Evolutionary conservation across 768 basidiomycete species (phyloP).

Genomic region (Lactifluus piperatus): DNA sequence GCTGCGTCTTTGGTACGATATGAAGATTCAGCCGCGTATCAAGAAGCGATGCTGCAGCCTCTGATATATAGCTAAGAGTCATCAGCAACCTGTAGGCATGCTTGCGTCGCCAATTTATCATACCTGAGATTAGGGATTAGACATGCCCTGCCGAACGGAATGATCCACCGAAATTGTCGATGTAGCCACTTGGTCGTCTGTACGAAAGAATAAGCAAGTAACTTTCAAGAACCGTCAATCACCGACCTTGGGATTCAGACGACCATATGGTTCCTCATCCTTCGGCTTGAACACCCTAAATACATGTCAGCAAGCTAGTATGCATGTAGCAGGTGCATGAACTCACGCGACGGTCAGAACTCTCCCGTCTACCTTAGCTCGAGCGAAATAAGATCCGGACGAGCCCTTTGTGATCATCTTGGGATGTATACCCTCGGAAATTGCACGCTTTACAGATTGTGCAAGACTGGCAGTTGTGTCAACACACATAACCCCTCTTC

Average conservation of each 20-base stretch:
- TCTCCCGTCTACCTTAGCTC: conserved; percentile 65
- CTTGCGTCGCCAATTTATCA: background rate
- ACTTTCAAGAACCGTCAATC: background rate
- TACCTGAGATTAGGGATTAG: conserved; percentile 85
- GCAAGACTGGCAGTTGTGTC: conserved; percentile 38
- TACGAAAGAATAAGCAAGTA: background rate
- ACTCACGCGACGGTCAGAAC: conserved; percentile 77
- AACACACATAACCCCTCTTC: background rate
- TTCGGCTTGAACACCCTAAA: conserved; percentile 85
- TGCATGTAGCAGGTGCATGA: background rate
- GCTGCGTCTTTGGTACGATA: conserved; percentile 80
- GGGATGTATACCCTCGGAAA: conserved; percentile 73
- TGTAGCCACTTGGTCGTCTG: conserved; percentile 88
- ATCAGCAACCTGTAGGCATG: background rate
- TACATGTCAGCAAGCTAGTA: background rate
- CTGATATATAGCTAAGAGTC: conserved; percentile 64
- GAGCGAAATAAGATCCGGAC: conserved; percentile 88
- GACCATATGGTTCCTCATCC: conserved; percentile 84
- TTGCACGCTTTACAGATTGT: conserved; percentile 57
- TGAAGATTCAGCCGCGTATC: conserved; percentile 64
- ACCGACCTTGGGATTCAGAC: conserved; percentile 73
- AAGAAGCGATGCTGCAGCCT: conserved; percentile 80
- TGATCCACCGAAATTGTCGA: conserved; percentile 81
- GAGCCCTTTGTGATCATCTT: conserved; percentile 89
- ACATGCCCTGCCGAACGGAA: conserved; percentile 84